A percentile compares a stretch with the other conserved stretches of the same genome.
These are phyloP conservation scores for Leccinum griseonigrum DNA, from an alignment of 1,284 basidiomycete genomes.

Conservation along the genomic window DNA sequence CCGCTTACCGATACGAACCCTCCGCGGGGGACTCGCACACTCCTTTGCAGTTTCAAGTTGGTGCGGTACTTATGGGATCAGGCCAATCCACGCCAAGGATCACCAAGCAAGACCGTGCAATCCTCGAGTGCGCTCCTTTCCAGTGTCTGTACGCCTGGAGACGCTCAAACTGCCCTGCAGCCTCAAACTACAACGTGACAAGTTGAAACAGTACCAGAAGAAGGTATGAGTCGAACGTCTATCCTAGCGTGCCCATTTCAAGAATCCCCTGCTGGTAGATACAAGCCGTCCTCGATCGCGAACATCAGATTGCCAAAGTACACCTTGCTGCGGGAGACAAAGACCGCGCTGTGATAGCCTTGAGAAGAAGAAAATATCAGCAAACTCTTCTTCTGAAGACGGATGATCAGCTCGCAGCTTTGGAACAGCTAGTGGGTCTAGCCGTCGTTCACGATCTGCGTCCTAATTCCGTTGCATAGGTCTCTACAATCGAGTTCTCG, in stretches of 20 bases:
- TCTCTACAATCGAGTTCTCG: constrained; percentile 95
- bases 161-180: constrained; percentile 38
- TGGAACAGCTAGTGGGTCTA: constrained; percentile 82
- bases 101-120: constrained; percentile 89
- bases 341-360: constrained; percentile 81
- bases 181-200: constrained; percentile 94
- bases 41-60: constrained; percentile 2
- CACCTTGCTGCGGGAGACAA: constrained; percentile 83
- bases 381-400: constrained; percentile 86
- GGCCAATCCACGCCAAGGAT: constrained; percentile 85
- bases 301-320: constrained; percentile 85
- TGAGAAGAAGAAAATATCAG: constrained; percentile 92
- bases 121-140: constrained; percentile 76
- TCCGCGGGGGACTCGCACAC: constrained; percentile 2
- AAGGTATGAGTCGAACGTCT: constrained; percentile 52
- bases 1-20: neutral
- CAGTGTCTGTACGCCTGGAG: constrained; percentile 12
- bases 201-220: constrained; percentile 93
- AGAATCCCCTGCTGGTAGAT: constrained; percentile 52
- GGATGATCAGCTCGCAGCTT: constrained; percentile 83
- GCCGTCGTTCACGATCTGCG: neutral
- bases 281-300: constrained; percentile 81
- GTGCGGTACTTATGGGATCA: constrained; percentile 51
- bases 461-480: constrained; percentile 45
- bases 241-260: constrained; percentile 1